Conservation (phyloP, 2,329 filamentous ascomycete species). For the Colletotrichum tamarilloi region DNA sequence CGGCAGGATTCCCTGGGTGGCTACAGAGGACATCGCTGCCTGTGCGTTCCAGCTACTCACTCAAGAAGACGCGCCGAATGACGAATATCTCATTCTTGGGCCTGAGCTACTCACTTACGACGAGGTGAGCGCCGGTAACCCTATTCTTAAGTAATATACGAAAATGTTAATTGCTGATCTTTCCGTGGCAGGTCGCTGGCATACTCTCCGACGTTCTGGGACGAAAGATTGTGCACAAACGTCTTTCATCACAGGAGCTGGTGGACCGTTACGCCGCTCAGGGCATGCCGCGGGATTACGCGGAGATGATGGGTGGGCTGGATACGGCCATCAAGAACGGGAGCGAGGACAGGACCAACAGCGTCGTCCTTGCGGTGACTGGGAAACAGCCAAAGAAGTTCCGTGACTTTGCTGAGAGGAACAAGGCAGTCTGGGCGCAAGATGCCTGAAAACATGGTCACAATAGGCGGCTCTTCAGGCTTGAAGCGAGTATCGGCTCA, state of each 20-base stretch:
- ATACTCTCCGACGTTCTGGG: constrained; percentile 48
- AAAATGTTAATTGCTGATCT: too few relatives aligned
- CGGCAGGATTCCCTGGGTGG: constrained; percentile 47
- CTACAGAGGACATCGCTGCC: constrained; percentile 57
- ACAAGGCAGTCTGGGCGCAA: constrained; percentile 19
- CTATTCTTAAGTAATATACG: too few relatives aligned
- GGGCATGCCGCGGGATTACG: constrained; percentile 47
- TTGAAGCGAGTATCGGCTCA: not conserved
- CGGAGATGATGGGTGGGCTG: constrained; percentile 45
- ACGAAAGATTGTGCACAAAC: constrained; percentile 47
- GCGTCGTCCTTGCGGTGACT: constrained; percentile 47
- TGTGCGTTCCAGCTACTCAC: constrained; percentile 54
- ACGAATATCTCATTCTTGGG: constrained; percentile 51
- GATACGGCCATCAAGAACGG: constrained; percentile 48
- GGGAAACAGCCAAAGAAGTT: constrained; percentile 43
- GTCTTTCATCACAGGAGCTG: constrained; percentile 13
- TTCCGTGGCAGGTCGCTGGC: too few relatives aligned
- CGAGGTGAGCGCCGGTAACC: too few relatives aligned
- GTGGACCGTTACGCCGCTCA: not conserved
- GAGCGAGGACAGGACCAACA: constrained; percentile 48
- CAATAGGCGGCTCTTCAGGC: not conserved
- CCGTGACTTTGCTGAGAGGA: constrained; percentile 13
- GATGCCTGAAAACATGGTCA: not conserved
- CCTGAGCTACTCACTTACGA: constrained; percentile 49
- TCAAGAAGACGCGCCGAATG: constrained; percentile 51